Evolutionary conservation across 176 grass and related monocot species (phyloP), one percentile per base, ranked within the genome.

Genomic region (Oryza glumipatula): DNA sequence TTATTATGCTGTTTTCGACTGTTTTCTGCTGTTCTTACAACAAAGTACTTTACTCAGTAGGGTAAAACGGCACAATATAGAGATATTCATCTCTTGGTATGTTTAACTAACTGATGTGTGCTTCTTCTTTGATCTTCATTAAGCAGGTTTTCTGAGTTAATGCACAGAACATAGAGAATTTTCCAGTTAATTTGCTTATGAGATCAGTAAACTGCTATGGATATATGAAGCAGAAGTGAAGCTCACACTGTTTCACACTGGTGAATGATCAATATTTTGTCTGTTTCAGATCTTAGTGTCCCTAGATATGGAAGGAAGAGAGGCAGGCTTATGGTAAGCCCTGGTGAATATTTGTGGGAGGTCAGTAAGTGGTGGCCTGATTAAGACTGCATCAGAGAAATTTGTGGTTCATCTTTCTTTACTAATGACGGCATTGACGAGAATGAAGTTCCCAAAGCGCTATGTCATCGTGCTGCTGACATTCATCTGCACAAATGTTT

Each of bases 401-500:
- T 12, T 14, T 0, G 23, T 75, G 70, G 8, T 84, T 68, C 70
- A 63, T 76, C 69, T n/a, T 22, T 61, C 58, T 22, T 63, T 63
- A 63, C 21, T 23, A 63, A 23, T 63, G 58, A 63, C 58, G 46
- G 82, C 21, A 38, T 74, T 89, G 74, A 24, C 16, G 65, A 91
- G 78, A 46, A 48, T 78, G 75, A 91, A 74, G 77, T 75, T 96
- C 80, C 88, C 94, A 72, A 97, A 88, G 52, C 91, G 91, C 64
- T 94, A 94, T 83, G 67, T 85, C 35, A 94, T 97, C 76, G 87
- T 94, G 70, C 79, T 94, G 75, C 80, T 94, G 54, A 97, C 91
- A 58, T 97, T 97, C 66, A 77, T 97, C 73, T 94, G 94, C 89
- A 97, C 94, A 68, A 91, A 89, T 73, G 91, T 93, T 54, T 97